Conservation (phyloP, 257 asterid species). For the Fraxinus anomala region DNA sequence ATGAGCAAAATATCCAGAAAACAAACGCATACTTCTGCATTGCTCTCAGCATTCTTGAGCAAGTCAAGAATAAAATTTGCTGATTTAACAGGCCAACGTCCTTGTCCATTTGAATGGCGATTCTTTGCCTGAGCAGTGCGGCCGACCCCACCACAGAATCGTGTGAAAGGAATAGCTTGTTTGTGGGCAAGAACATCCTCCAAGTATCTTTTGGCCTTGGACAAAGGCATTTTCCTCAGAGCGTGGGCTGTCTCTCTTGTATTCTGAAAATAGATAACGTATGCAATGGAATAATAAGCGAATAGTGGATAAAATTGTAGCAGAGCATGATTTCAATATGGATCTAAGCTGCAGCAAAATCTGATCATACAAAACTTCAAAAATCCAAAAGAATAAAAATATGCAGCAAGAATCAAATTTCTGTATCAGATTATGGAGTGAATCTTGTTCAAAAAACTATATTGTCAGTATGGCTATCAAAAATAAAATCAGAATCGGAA, state of each 20-base stretch:
- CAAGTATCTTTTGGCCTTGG: slow-evolving; percentile 64
- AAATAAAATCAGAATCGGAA: not conserved
- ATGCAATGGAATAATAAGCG: no score
- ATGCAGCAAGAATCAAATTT: not conserved
- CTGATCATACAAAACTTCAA: no score
- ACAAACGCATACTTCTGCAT: slow-evolving; percentile 54
- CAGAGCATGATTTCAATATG: no score
- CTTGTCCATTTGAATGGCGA: slow-evolving; percentile 76
- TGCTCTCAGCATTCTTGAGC: slow-evolving; percentile 76
- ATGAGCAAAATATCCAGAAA: not conserved
- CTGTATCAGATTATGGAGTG: no score
- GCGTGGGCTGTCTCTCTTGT: slow-evolving; percentile 81
- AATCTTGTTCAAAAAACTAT: no score
- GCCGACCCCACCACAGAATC: slow-evolving; percentile 75
- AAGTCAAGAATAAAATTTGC: slow-evolving; percentile 66
- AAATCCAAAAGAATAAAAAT: no score
- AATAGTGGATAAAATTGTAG: no score
- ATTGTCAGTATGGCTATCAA: no score
- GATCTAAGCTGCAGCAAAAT: no score
- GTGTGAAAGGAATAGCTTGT: slow-evolving; percentile 75
- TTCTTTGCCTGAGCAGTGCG: slow-evolving; percentile 75
- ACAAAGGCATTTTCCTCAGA: slow-evolving; percentile 54
- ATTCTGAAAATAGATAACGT: slow-evolving; percentile 30
- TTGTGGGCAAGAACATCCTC: slow-evolving; percentile 71
- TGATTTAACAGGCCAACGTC: slow-evolving; percentile 76